These are phyloP conservation scores for Casaregolazyma lundiana DNA, from an alignment of 1,139 yeast genomes.

Conservation along the genomic window DNA sequence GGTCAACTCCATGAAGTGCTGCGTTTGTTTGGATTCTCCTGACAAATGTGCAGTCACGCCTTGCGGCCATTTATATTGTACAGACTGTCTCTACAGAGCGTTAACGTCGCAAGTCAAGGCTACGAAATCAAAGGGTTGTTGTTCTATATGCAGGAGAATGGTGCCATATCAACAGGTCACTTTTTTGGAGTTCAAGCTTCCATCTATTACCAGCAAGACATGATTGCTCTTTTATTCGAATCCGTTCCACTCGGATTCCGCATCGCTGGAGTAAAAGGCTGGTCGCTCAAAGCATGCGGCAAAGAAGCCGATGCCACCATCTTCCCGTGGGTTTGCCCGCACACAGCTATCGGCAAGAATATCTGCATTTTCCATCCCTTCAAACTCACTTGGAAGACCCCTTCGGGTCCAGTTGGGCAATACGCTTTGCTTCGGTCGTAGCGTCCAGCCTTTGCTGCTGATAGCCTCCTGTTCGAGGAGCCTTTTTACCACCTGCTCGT, in stretches of 20 bases:
- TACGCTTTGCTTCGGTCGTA: constrained; percentile 59
- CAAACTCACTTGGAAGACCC: constrained; percentile 68
- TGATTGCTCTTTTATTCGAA: constrained; percentile 21
- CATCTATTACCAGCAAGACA: background rate
- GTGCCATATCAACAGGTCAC: constrained; percentile 27
- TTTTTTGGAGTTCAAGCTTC: constrained; percentile 25
- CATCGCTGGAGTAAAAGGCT: background rate
- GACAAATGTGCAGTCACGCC: constrained; percentile 33
- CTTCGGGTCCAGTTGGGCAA: constrained; percentile 83
- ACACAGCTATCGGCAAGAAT: constrained; percentile 80
- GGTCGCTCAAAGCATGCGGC: constrained; percentile 70
- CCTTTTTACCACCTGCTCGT: constrained; percentile 83
- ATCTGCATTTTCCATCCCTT: constrained; percentile 42
- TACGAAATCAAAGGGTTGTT: constrained; percentile 27
- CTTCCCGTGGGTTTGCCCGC: constrained; percentile 76
- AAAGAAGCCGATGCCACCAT: constrained; percentile 96
- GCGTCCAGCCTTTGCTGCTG: constrained; percentile 64
- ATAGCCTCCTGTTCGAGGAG: constrained; percentile 62
- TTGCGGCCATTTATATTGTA: constrained; percentile 37
- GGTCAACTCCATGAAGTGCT: constrained; percentile 25
- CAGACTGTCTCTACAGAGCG: constrained; percentile 34
- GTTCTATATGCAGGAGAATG: constrained; percentile 33
- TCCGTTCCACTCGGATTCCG: constrained; percentile 29
- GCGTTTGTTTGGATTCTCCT: constrained; percentile 35
- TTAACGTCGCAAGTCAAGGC: constrained; percentile 28